A percentile compares a stretch with the other conserved stretches of the same genome.
Conservation (phyloP, 139 green algal species). For the Picochlorum costavermella region DNA sequence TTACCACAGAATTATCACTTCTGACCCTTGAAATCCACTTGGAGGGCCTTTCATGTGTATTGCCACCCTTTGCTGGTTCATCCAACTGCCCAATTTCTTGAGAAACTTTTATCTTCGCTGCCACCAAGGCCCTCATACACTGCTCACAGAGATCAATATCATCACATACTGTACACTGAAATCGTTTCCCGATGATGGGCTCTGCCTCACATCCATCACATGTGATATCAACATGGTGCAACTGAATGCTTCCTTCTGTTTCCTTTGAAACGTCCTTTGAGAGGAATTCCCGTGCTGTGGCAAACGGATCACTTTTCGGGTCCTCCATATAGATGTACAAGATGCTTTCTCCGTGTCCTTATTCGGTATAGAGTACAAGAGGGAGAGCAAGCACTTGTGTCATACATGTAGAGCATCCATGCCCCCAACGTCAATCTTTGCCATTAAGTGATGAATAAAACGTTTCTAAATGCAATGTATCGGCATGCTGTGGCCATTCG, state of each 20-base stretch:
- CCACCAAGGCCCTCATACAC: slow-evolving; percentile 17
- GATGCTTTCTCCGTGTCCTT: too few species aligned
- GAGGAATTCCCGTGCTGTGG: too few species aligned
- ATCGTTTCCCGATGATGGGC: slow-evolving; percentile 24
- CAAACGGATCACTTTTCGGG: too few species aligned
- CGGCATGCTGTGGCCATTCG: too few species aligned
- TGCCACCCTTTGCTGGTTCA: neutral
- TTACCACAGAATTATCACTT: slow-evolving; percentile 4
- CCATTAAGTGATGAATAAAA: too few species aligned
- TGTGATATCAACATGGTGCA: slow-evolving; percentile 33
- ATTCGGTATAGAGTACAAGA: too few species aligned
- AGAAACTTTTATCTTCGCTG: slow-evolving; percentile 20
- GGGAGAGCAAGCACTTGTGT: too few species aligned
- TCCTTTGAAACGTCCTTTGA: too few species aligned
- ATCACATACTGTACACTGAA: neutral
- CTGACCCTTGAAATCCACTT: slow-evolving; percentile 24
- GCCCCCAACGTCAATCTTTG: too few species aligned
- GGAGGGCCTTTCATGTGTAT: neutral
- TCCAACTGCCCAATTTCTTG: slow-evolving; percentile 2
- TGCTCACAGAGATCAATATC: slow-evolving; percentile 1
- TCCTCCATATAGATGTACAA: too few species aligned
- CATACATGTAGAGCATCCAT: too few species aligned
- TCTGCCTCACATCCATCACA: slow-evolving; percentile 31
- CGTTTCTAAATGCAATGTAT: too few species aligned
- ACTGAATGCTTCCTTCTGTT: neutral